These are phyloP conservation scores for Excoecaria cochinchinensis DNA, from an alignment of 345 rosid genomes.

Conservation along the genomic window DNA sequence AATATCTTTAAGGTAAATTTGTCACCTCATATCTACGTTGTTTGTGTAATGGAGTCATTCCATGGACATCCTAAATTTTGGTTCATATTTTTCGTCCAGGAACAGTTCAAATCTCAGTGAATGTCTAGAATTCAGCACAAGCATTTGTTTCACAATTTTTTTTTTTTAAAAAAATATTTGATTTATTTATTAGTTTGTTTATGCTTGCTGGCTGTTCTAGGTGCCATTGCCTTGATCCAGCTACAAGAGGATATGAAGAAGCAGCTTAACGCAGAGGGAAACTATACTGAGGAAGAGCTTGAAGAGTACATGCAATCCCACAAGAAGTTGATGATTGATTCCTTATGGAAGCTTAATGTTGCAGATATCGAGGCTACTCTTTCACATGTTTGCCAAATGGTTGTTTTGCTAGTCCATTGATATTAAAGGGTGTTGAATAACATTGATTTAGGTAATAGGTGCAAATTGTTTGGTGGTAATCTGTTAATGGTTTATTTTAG, in stretches of 20 bases:
- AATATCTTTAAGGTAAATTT: neutral
- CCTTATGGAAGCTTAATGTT: constrained; percentile 96
- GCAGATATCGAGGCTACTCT: constrained; percentile 97
- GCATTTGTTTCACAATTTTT: neutral
- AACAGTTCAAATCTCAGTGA: neutral
- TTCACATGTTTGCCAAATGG: constrained; percentile 97
- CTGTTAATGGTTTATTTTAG: constrained; percentile 42
- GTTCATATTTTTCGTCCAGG: neutral
- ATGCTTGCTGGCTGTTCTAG: constrained; percentile 35
- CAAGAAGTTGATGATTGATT: constrained; percentile 90
- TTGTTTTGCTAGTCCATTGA: constrained; percentile 39
- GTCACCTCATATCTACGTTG: neutral
- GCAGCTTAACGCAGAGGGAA: constrained; percentile 79
- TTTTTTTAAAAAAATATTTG: neutral
- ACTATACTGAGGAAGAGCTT: constrained; percentile 86
- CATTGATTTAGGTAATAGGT: constrained; percentile 7
- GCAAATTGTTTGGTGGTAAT: constrained; percentile 19
- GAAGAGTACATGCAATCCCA: constrained; percentile 81
- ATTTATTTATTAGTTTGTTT: constrained; percentile 9
- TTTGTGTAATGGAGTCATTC: neutral
- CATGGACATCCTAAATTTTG: neutral
- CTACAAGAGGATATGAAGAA: constrained; percentile 97
- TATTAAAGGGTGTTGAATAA: constrained; percentile 20
- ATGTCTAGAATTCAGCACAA: neutral
- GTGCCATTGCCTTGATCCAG: constrained; percentile 95